These are phyloP conservation scores for Coemansia javaensis DNA, from an alignment of 192 early-diverging fungal genomes.

Conservation along the genomic window DNA sequence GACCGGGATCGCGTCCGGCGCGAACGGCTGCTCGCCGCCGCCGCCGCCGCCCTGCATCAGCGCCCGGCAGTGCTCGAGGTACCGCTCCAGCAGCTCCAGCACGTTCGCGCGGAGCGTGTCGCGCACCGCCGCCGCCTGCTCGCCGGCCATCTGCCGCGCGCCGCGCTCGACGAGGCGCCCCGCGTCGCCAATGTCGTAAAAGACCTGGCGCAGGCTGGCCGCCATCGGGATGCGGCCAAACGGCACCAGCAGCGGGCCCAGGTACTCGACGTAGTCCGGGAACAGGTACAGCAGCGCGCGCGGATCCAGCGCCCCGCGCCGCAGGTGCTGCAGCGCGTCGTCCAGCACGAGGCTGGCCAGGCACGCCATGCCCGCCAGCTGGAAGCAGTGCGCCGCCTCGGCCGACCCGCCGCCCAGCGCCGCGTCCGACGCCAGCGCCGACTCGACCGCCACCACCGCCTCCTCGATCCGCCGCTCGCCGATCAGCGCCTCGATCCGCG, in stretches of 20 bases:
- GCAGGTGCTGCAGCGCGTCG: slow-evolving; percentile 35
- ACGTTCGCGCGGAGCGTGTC: slow-evolving; percentile 15
- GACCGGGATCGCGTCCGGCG: slow-evolving; percentile 21
- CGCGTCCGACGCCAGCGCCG: slow-evolving; percentile 7
- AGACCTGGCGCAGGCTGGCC: slow-evolving; percentile 8
- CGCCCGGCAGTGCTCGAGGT: slow-evolving; percentile 18
- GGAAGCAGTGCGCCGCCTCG: slow-evolving; percentile 33
- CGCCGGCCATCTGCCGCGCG: slow-evolving; percentile 15
- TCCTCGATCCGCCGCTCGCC: slow-evolving; percentile 25
- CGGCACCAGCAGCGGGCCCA: slow-evolving; percentile 30
- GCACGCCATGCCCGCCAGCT: slow-evolving; percentile 29
- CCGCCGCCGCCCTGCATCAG: slow-evolving; percentile 5
- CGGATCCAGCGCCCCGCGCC: slow-evolving; percentile 31
- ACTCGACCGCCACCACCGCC: slow-evolving; percentile 21
- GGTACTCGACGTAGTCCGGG: slow-evolving; percentile 17
- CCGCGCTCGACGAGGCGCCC: slow-evolving; percentile 5
- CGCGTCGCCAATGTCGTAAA: slow-evolving; percentile 23
- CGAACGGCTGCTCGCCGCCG: slow-evolving; percentile 8
- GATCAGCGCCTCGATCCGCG: slow-evolving; percentile 14
- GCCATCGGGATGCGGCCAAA: slow-evolving; percentile 38
- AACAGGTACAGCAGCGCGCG: slow-evolving; percentile 37
- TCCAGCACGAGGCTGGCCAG: slow-evolving; percentile 29
- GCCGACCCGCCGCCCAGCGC: not conserved
- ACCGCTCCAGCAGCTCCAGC: slow-evolving; percentile 36
- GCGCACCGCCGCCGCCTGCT: slow-evolving; percentile 4